These are phyloP conservation scores for Eimeria tenella DNA, from an alignment of 169 alveolate genomes.

Conservation along the genomic window DNA sequence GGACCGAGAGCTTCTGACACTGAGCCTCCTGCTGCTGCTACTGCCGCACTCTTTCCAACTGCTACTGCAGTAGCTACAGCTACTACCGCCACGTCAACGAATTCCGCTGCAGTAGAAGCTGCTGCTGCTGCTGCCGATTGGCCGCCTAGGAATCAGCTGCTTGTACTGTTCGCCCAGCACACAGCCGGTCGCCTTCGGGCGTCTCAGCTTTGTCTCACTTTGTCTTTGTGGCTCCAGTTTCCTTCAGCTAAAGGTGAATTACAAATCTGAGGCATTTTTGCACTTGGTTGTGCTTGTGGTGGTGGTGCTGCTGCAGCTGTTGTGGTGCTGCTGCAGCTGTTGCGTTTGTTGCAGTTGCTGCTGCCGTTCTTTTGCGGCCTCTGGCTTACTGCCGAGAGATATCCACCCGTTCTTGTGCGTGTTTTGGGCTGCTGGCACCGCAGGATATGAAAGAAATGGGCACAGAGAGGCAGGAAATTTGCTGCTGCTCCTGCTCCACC, in stretches of 20 bases:
- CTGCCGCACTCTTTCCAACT: neutral
- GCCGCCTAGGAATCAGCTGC: neutral
- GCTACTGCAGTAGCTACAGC: neutral
- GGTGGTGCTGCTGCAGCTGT: neutral
- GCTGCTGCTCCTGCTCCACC: constrained; percentile 2
- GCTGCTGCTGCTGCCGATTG: neutral
- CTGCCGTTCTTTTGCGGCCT: neutral
- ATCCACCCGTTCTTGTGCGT: too few species aligned
- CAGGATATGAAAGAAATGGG: neutral
- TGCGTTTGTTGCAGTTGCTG: neutral
- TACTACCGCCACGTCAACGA: too few species aligned
- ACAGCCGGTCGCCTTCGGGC: neutral
- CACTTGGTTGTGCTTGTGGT: too few species aligned
- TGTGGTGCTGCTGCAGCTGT: neutral
- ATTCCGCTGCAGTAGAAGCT: neutral
- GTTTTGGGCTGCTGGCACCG: neutral
- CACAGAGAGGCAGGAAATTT: neutral
- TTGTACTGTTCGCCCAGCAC: neutral
- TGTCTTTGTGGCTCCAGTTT: neutral
- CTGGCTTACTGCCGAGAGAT: neutral
- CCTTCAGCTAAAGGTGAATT: neutral
- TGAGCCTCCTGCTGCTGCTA: neutral
- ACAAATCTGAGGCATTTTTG: too few species aligned
- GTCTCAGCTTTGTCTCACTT: constrained; percentile 5
- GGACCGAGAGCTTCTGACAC: neutral